Base-by-base conservation (phyloP, 2,329 filamentous ascomycete species). In the Coniosporium tulheliwenetii region DNA sequence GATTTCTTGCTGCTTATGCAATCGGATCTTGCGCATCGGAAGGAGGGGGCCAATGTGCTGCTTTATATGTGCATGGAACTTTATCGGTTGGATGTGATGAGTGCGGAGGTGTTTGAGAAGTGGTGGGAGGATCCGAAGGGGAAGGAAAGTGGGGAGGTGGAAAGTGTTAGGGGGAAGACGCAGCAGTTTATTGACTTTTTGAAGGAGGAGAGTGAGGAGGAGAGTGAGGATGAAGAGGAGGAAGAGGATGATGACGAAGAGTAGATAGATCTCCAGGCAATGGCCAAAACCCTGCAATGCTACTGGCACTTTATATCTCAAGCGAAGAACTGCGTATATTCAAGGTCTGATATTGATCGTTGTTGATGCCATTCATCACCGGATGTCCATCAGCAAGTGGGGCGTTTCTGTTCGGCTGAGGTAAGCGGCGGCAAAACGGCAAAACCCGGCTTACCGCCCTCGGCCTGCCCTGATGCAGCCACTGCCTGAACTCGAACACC, bases 41-140 rank as follows among this genome's bases (percentile, higher is more conserved):
- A 70, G 37, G 78, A 75, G 45, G 78, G 77, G 3, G 72, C 80
- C 53, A 61, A 66, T 32, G 71, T 95, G 8, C 70, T 96, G 30
- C 71, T 87, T 3, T 84, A 79, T 33, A 66, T 85, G 50, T 73
- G 85, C 49, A 91, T 93, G 63, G 83, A 86, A 59, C 67, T 96
- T 39, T 93, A 93, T 56, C 77, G 82, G 48, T 62, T 82, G 38
- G 91, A 96, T 48, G 71, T 93, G 12, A 63, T 95, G 1, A 85
- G 94, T 56, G 85, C 94, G 53, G 87, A 95, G 35, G 86, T 82
- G 0, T 83, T 94, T 48, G 64, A 89, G 51, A 72, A 73, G 38
- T 98, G 91, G 91, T 96, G 87, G 87, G 73, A 69, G 14, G 81
- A 93, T 57, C 69, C 72, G 60, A 69, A 78, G 52, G 79, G 81